Evolutionary conservation across 176 grass and related monocot species (phyloP), one percentile per base, ranked within the genome.

Genomic region (Leersia perrieri): DNA sequence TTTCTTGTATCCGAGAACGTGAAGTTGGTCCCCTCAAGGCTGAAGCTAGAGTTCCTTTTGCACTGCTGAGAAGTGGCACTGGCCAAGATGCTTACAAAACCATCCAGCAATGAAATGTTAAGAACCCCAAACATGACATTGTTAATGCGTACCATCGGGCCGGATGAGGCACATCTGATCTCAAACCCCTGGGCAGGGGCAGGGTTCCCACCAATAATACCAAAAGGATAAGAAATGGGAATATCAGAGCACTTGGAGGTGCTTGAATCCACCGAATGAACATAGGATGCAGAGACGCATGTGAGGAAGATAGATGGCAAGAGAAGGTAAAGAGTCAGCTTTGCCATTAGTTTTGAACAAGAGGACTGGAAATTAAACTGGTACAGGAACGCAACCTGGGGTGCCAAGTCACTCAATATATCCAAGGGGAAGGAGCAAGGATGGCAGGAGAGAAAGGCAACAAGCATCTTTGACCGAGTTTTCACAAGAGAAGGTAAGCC

Each of bases 1-100:
- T 94, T 94, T 49, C 45, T 86, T 51, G 85, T 40, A 11, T 90
- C 41, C 22, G 88, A 93, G 84, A 86, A 91, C 45, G 85, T 88
- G 70, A 87, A 94, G 12, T 80, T 80, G 22, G 88, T 91, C 45
- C 70, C 85, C 15, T 70, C 41, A 23, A 94, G 86, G 83, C 25
- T 86, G 34, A 93, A 10, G 41, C 13, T 78, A 15, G 23, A 44
- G 23, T 22, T 51, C 8, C 6, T n/a, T 0, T 1, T 9, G 66
- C 88, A 86, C 49, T 47, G 27, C 49, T 47, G 60, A 13, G 32
- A 76, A 62, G 32, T 39, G 3, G 72, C 36, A 25, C 3, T 25
- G 63, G 67, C 80, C 2, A 38, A 5, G 73, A 89, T 84, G 60
- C 16, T 85, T 57, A 93, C 28, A 69, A 49, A 77, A 68, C 87